Evolutionary conservation across 805 yeast species (phyloP).

Genomic region (Barnettozyma vustinii): DNA sequence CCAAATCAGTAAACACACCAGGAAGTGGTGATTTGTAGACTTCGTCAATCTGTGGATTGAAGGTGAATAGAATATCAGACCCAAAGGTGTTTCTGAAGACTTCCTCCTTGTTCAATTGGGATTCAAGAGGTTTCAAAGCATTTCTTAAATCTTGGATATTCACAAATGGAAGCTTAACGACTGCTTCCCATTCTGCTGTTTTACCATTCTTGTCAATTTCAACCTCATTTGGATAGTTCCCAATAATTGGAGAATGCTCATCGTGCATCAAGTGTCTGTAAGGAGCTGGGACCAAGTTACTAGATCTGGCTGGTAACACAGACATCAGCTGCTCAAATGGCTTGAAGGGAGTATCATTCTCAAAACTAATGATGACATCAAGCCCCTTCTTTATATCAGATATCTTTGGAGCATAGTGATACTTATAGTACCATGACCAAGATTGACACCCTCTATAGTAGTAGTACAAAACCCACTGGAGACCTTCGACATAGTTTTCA

Average conservation of each 20-base stretch:
- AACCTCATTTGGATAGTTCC: slow-evolving; percentile 86
- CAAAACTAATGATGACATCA: slow-evolving; percentile 55
- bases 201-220: slow-evolving; percentile 90
- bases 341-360: slow-evolving; percentile 70
- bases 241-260: slow-evolving; percentile 80
- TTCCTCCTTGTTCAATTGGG: slow-evolving; percentile 64
- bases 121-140: slow-evolving; percentile 65
- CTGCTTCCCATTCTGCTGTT: slow-evolving; percentile 97
- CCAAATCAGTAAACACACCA: slow-evolving; percentile 70
- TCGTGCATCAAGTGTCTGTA: slow-evolving; percentile 85
- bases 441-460: slow-evolving; percentile 89
- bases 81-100: slow-evolving; percentile 72
- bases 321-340: slow-evolving; percentile 98
- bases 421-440: slow-evolving; percentile 91
- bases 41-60: slow-evolving; percentile 68
- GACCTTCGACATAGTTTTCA: slow-evolving; percentile 83
- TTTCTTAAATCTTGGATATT: slow-evolving; percentile 70
- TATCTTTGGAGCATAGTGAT: slow-evolving; percentile 92
- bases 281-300: slow-evolving; percentile 65
- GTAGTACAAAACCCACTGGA: slow-evolving; percentile 94
- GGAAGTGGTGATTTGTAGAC: slow-evolving; percentile 73
- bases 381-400: slow-evolving; percentile 79
- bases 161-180: slow-evolving; percentile 86
- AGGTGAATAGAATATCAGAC: slow-evolving; percentile 56
- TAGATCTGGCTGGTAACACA: slow-evolving; percentile 91